Percentiles rank a stretch among this genome's conserved stretches.
phyloP scores from a whole-genome alignment of 2,329 filamentous ascomycete genomes.

The Neobulgaria alba region DNA sequence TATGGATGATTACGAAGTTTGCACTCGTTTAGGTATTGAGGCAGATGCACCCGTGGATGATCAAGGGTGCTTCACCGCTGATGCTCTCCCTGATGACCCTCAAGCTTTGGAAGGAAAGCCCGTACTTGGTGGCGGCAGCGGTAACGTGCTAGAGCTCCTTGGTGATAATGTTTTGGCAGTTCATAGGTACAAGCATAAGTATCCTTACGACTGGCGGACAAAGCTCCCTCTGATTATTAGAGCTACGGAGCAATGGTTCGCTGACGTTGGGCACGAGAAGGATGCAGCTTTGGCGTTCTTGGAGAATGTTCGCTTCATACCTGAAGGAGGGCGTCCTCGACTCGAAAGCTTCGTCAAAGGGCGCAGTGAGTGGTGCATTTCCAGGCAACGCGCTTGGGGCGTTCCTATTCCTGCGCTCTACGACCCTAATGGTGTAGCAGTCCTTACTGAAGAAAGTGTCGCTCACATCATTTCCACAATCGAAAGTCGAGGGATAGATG shows the following conservation, averaged over 20 bases:
- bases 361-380: conserved; percentile 96
- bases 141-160: conserved; percentile 62
- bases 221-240: conserved; percentile 86
- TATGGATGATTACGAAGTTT: conserved; percentile 90
- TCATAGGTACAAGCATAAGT: conserved; percentile 78
- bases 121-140: conserved; percentile 62
- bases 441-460: conserved; percentile 73
- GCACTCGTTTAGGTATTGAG: conserved; percentile 58
- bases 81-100: conserved; percentile 66
- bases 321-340: conserved; percentile 61
- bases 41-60: conserved; percentile 79
- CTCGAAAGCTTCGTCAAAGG: conserved; percentile 80
- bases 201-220: conserved; percentile 96
- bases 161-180: conserved; percentile 55
- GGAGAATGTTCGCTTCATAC: conserved; percentile 67
- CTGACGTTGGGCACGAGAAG: conserved; percentile 80
- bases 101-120: conserved; percentile 58
- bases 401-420: conserved; percentile 93
- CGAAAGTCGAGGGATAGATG: conserved; percentile 69
- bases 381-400: conserved; percentile 89
- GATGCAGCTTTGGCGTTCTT: conserved; percentile 61
- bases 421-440: conserved; percentile 59
- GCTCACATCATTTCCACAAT: conserved; percentile 78
- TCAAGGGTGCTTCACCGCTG: conserved; percentile 68
- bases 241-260: conserved; percentile 97